Evolutionary conservation across 257 asterid species (phyloP), one percentile per base, ranked within the genome.

Genomic region (Solanum corneliomulleri): DNA sequence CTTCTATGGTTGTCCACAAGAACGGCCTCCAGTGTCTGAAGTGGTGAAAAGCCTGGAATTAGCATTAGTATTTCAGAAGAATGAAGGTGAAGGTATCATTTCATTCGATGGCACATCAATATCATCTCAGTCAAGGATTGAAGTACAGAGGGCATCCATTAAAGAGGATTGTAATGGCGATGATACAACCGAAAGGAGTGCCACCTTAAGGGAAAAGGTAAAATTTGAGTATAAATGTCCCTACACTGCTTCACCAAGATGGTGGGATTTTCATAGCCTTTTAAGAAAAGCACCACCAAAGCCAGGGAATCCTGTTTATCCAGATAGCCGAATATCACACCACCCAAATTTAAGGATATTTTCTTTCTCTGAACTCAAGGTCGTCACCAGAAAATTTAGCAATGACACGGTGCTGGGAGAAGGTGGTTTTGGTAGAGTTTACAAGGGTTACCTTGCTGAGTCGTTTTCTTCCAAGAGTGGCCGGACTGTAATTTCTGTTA

Each of bases 1-100:
- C 90, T 60, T 95, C 66, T 90, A 91, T 87, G 91, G 85, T n/a
- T 92, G 82, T 82, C 93, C 97, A 7, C 93, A 87, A 76, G 93
- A 92, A 87, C 90, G 96, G 72, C 97, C 97, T 25, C 70, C 94
- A 20, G 93, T 93, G 94, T 95, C 93, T 69, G 94, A 93, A 58
- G 93, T 95, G 35, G 93, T 91, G 89, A 90, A 90, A 88, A 92
- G 87, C 86, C 95, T 93, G 16, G 93, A 92, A 87, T 83, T 93
- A 88, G 96, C 95, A 41, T 74, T 93, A 88, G 91, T 39, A 11
- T 89, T 92, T 52, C 97, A 93, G 58, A 93, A 91, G 84, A 90
- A 64, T 39, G 60, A 81, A 41, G 92, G 94, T 78, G 94, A 91
- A 49, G 94, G 93, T 33, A 86, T 89, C 87, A 82, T 88, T 88